These are phyloP conservation scores for Nephelium lappaceum DNA, from an alignment of 345 rosid species.

Conservation along the genomic window DNA sequence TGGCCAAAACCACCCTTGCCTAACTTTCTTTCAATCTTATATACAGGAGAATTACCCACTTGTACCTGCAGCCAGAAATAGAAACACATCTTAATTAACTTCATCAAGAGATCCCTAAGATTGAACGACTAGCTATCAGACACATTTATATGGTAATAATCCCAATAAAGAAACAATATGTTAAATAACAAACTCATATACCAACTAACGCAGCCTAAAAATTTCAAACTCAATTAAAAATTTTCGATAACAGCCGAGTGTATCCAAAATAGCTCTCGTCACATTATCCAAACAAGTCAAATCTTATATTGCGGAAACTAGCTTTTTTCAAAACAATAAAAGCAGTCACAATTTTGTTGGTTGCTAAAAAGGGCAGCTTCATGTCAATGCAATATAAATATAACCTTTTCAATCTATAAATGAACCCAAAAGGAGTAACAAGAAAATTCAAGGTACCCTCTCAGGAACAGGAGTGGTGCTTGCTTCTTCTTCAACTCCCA, in stretches of 20 bases:
- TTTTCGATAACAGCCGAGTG: neutral
- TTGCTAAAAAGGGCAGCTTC: neutral
- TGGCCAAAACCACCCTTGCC: conserved; percentile 99
- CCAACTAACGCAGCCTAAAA: neutral
- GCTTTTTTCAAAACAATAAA: neutral
- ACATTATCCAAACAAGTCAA: neutral
- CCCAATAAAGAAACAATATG: neutral
- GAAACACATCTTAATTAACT: conserved; percentile 4
- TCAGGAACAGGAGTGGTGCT: conserved; percentile 84
- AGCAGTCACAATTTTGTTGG: conserved; percentile 1
- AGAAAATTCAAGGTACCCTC: conserved; percentile 52
- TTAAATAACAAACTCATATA: neutral
- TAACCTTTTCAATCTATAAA: neutral
- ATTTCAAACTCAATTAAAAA: neutral
- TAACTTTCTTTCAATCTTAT: conserved; percentile 80
- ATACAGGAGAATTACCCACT: conserved; percentile 86
- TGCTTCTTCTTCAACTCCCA: conserved; percentile 85
- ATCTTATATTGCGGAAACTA: neutral
- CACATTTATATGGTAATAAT: neutral
- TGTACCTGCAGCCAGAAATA: conserved; percentile 58
- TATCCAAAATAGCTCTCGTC: neutral
- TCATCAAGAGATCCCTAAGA: neutral
- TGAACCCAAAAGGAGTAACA: neutral
- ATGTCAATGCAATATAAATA: neutral
- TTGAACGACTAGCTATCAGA: neutral